Evolutionary conservation across 768 basidiomycete species (phyloP).

Genomic region (Trametes sanguinea): DNA sequence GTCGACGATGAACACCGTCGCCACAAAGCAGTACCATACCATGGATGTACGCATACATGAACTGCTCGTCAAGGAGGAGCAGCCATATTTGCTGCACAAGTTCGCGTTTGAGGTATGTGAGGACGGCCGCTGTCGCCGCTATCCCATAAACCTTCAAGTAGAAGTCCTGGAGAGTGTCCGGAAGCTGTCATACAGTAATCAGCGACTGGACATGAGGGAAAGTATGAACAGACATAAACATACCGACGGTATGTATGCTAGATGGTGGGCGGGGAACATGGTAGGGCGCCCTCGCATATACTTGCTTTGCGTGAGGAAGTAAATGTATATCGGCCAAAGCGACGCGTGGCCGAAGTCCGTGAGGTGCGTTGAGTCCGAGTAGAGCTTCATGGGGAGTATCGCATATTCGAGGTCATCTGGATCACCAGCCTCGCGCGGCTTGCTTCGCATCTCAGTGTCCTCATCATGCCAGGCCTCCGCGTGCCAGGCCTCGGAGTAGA

Average conservation of each 20-base stretch:
- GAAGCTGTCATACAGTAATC: constrained; percentile 27
- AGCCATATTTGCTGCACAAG: constrained; percentile 35
- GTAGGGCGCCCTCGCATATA: constrained; percentile 35
- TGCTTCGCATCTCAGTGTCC: constrained; percentile 3
- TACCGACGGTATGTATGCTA: constrained; percentile 48
- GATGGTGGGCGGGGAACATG: constrained; percentile 38
- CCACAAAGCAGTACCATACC: constrained; percentile 30
- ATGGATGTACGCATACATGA: constrained; percentile 30
- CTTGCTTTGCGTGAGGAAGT: constrained; percentile 43
- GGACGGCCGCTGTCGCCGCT: constrained; percentile 18
- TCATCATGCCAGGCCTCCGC: constrained; percentile 11
- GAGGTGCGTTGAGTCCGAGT: constrained; percentile 32
- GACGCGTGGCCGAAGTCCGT: constrained; percentile 28
- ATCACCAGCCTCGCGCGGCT: constrained; percentile 1
- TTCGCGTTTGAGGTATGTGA: constrained; percentile 35
- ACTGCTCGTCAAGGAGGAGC: constrained; percentile 25
- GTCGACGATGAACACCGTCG: constrained; percentile 29
- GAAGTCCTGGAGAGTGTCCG: constrained; percentile 35
- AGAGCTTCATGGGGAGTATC: constrained; percentile 18
- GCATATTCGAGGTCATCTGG: not conserved
- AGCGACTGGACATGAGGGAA: not conserved
- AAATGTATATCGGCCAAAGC: constrained; percentile 44
- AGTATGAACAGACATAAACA: not conserved
- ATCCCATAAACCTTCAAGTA: constrained; percentile 18
- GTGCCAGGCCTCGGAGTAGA: not conserved